Base-by-base conservation (phyloP, 768 basidiomycete species). In the Sporobolomyces roseus region DNA sequence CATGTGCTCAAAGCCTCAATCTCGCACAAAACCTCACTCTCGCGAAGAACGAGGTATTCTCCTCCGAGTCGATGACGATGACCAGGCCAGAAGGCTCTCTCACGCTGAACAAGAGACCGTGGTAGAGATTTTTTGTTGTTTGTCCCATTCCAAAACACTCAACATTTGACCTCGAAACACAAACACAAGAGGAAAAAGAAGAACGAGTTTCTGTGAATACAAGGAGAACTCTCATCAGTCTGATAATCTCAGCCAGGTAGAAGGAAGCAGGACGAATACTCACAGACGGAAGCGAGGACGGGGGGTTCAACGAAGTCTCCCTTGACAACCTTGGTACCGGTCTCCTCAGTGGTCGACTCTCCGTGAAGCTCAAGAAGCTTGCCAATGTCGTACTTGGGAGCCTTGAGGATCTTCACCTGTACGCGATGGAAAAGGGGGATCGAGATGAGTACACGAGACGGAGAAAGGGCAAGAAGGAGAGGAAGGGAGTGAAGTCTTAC, bases 331-430 rank as follows among this genome's bases (percentile, higher is more conserved):
- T 90, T 88, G 75, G 91, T 89, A 74, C 94, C 94, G 54, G 91
- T 93, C 84, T 94, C 93, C 89, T 94, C 93, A 76, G 94, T 91
- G 77, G 87, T 89, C 75, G 90, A 87, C 80, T 96, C 93, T 72
- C 93, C 92, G 80, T 98, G 96, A 65, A 94, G 86, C 80, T 99
- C 96, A 73, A 98, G 85, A 58, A 98, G 84, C 83, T 98, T 98
- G 73, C 89, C 87, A 64, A 92, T 84, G 80, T 76, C 75, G 61
- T 94, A 93, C 80, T 94, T 96, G 73, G 96, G 96, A 72, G 93
- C 84, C 83, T 97, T 98, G 78, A 99, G 84, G 79, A 99, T 97
- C 85, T 99, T 99, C 76, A 90, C 56, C 35, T 48, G 50, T 35
- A 27, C 19, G 13, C 19, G n/a, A 48, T n/a, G 46, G 17, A 21